A percentile compares a stretch with the other conserved stretches of the same genome.
Conservation (phyloP, 2,329 filamentous ascomycete genomes). For the Hypoxylon sp. region DNA sequence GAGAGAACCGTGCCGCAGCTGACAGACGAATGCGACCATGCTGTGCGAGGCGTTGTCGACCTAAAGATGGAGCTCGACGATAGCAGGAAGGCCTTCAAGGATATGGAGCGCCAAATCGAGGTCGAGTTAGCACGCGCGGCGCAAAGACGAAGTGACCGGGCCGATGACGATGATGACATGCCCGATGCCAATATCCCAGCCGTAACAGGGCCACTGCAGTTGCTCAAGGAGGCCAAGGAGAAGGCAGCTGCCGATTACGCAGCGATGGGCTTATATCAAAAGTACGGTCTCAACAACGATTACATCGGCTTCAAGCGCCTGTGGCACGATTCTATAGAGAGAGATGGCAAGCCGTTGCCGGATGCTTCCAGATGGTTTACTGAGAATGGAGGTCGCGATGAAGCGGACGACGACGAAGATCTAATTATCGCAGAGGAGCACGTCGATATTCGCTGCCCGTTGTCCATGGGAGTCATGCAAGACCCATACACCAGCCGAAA, state of each 20-base stretch:
- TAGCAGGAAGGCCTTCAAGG: slow-evolving; percentile 50
- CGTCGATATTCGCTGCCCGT: slow-evolving; percentile 72
- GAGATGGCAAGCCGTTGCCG: slow-evolving; percentile 59
- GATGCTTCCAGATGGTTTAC: slow-evolving; percentile 64
- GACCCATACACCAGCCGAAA: slow-evolving; percentile 71
- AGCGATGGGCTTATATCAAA: slow-evolving; percentile 52
- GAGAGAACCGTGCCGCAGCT: slow-evolving; percentile 51
- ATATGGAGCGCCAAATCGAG: slow-evolving; percentile 46
- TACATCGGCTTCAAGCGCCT: slow-evolving; percentile 66
- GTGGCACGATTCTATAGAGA: slow-evolving; percentile 62
- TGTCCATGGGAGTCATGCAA: slow-evolving; percentile 69
- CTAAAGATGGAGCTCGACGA: slow-evolving; percentile 59
- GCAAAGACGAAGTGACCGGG: slow-evolving; percentile 20
- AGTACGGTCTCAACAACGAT: slow-evolving; percentile 65
- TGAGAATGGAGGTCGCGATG: slow-evolving; percentile 49
- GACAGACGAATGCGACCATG: slow-evolving; percentile 56
- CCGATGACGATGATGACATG: slow-evolving; percentile 39
- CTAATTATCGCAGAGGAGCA: slow-evolving; percentile 70
- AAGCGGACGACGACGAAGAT: slow-evolving; percentile 68
- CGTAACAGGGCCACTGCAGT: slow-evolving; percentile 43
- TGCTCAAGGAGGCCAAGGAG: slow-evolving; percentile 49
- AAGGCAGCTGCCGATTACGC: slow-evolving; percentile 54
- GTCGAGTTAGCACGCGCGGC: slow-evolving; percentile 32
- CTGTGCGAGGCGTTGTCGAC: slow-evolving; percentile 60
- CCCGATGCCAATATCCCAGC: slow-evolving; percentile 32